phyloP scores from a whole-genome alignment of 2,329 filamentous ascomycete species.

The Camillea tinctor region DNA sequence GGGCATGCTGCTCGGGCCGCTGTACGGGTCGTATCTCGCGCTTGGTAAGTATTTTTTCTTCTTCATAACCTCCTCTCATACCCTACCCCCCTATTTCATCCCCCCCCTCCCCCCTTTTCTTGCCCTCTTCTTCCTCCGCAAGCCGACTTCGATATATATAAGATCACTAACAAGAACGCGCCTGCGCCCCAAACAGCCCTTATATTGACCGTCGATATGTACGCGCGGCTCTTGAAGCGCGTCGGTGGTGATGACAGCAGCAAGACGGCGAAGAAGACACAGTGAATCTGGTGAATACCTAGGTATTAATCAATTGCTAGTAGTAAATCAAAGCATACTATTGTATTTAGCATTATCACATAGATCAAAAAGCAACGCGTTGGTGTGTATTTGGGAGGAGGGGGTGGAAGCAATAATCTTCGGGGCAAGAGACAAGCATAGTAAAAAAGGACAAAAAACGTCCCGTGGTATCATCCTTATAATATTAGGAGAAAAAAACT shows the following conservation, averaged over 20 bases:
- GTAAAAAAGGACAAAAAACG: not conserved
- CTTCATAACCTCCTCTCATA: too few relatives aligned
- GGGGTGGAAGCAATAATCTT: not conserved
- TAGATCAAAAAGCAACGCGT: too few relatives aligned
- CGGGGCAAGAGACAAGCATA: not conserved
- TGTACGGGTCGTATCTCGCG: slow-evolving; percentile 52
- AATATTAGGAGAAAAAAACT: too few relatives aligned
- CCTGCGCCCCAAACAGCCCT: slow-evolving; percentile 48
- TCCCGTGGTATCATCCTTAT: not conserved
- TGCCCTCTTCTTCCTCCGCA: not conserved
- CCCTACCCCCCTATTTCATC: not conserved
- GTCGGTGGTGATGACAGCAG: slow-evolving; percentile 37
- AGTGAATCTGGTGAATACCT: slow-evolving; percentile 28
- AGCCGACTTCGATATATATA: too few relatives aligned
- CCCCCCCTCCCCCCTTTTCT: not conserved
- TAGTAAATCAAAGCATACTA: too few relatives aligned
- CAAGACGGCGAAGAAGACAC: slow-evolving; percentile 41
- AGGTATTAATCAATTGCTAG: too few relatives aligned
- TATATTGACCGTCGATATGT: slow-evolving; percentile 55
- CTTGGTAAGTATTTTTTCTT: slow-evolving; percentile 58
- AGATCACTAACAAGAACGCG: not conserved
- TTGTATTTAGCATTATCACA: too few relatives aligned
- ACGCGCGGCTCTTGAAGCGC: slow-evolving; percentile 46
- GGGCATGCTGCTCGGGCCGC: slow-evolving; percentile 44
- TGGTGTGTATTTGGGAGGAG: not conserved